Percentiles rank a stretch among this genome's conserved stretches.
Conservation (phyloP, 169 alveolate species). For the Sarcocystis neurona region DNA sequence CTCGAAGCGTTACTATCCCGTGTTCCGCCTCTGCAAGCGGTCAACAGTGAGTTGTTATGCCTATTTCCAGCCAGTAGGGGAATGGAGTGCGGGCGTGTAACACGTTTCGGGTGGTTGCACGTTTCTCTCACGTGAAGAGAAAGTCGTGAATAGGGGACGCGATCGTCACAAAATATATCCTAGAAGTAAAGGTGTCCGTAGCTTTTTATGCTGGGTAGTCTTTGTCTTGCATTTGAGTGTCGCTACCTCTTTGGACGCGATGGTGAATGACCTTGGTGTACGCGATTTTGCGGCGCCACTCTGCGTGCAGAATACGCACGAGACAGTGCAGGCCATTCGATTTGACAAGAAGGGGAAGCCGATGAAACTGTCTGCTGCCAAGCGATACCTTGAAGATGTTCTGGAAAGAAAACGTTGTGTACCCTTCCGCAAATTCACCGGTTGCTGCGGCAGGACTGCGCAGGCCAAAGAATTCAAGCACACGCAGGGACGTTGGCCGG, state of each 20-base stretch:
- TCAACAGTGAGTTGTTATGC: too few species aligned
- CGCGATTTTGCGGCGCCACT: too few species aligned
- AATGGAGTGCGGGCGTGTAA: too few species aligned
- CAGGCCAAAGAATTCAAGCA: conserved; percentile 94
- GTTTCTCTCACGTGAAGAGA: too few species aligned
- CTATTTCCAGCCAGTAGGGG: too few species aligned
- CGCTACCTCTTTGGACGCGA: background rate
- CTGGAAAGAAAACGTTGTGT: conserved; percentile 94
- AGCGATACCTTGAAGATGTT: conserved; percentile 93
- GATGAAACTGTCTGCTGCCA: conserved; percentile 90
- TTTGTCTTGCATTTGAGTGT: background rate
- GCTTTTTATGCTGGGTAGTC: too few species aligned
- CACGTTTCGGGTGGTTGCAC: too few species aligned
- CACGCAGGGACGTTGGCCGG: conserved; percentile 99
- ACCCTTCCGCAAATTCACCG: conserved; percentile 95
- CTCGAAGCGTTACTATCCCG: too few species aligned
- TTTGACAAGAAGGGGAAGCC: conserved; percentile 71
- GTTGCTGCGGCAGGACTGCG: conserved; percentile 97
- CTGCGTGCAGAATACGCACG: conserved; percentile 97
- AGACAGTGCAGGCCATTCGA: conserved; percentile 95
- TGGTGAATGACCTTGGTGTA: conserved; percentile 92
- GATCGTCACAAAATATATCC: too few species aligned
- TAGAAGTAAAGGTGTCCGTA: too few species aligned
- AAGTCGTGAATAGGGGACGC: too few species aligned
- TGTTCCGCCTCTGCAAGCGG: too few species aligned